phyloP scores from a whole-genome alignment of 2,329 filamentous ascomycete genomes.

The Anisogramma anomala region DNA sequence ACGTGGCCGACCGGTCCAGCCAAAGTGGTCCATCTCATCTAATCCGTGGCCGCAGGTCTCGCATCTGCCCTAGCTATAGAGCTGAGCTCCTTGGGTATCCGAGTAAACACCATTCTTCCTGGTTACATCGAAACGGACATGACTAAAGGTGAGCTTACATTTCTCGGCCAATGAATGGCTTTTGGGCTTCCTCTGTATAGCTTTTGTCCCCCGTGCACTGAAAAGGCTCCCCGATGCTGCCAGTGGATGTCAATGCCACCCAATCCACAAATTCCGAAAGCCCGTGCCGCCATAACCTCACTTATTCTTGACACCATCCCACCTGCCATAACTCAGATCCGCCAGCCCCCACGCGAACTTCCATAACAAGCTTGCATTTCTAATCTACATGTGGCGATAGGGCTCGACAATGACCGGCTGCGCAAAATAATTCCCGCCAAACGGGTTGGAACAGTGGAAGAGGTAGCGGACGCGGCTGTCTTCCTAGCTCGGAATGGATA shows the following conservation, averaged over 20 bases:
- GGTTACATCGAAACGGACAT: conserved; percentile 77
- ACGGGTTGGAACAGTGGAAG: conserved; percentile 55
- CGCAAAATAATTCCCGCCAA: conserved; percentile 46
- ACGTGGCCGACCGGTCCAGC: no score
- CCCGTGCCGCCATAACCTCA: no score
- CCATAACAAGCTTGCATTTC: background rate
- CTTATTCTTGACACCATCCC: no score
- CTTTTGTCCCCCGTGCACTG: conserved; percentile 1
- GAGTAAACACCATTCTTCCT: conserved; percentile 71
- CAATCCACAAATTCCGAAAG: no score
- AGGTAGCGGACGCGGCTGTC: conserved; percentile 70
- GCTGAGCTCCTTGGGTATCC: conserved; percentile 47
- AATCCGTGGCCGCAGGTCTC: conserved; percentile 36
- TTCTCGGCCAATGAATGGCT: background rate
- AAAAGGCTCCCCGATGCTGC: conserved; percentile 3
- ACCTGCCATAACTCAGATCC: no score
- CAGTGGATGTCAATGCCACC: no score
- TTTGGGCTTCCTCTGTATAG: background rate
- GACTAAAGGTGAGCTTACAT: conserved; percentile 49
- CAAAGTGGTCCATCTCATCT: no score
- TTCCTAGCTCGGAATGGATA: conserved; percentile 71
- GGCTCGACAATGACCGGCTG: conserved; percentile 28
- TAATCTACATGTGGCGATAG: conserved; percentile 17
- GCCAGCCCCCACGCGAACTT: no score
- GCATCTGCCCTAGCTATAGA: conserved; percentile 57